Evolutionary conservation across 164 flowering plant species (phyloP), one percentile per base, ranked within the genome.

Genomic region (Stephania japonica): DNA sequence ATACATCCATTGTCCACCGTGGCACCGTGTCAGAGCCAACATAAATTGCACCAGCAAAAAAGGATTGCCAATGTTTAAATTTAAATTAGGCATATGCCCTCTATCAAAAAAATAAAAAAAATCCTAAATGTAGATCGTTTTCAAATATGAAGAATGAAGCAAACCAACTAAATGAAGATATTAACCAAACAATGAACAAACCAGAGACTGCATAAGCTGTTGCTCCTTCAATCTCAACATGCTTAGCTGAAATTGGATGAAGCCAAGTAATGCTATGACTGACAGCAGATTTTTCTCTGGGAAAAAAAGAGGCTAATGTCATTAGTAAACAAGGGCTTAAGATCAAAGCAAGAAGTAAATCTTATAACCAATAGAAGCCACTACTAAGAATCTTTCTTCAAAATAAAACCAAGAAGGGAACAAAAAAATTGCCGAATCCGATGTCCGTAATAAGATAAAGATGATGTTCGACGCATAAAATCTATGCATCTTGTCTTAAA

Each of bases 281-380:
- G 50, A 85, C 92, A 76, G 94, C 98, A 16, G 97, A 94, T 72
- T 85, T 84, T 77, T 94, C 98, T 79, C 98, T 92, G 87, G 2
- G 69, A 21, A 49, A 67, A 27, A 13, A 23, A 25, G 16, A 32
- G 38, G 4, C 38, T 2, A 32, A 32, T 32, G 4, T 32, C 38
- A 32, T 32, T 32, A 32, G 38, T 32, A 32, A 32, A 32, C 38
- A 32, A 32, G 4, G 38, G 38, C 38, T 32, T 32, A 4, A 4
- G 38, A 32, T 32, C 3, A 32, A 32, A 32, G 38, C 38, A 32
- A 32, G 38, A 32, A 32, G 38, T 32, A 32, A 32, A 32, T 32
- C 38, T 32, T 32, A 32, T 32, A 32, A 32, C 38, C 38, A 32
- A 2, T 32, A 32, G 38, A 32, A 32, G 38, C 38, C 53, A 13